A percentile compares a stretch with the other conserved stretches of the same genome.
These are phyloP conservation scores for Acanthamoeba lenticulata DNA, from an alignment of 208 protist species.

Conservation along the genomic window DNA sequence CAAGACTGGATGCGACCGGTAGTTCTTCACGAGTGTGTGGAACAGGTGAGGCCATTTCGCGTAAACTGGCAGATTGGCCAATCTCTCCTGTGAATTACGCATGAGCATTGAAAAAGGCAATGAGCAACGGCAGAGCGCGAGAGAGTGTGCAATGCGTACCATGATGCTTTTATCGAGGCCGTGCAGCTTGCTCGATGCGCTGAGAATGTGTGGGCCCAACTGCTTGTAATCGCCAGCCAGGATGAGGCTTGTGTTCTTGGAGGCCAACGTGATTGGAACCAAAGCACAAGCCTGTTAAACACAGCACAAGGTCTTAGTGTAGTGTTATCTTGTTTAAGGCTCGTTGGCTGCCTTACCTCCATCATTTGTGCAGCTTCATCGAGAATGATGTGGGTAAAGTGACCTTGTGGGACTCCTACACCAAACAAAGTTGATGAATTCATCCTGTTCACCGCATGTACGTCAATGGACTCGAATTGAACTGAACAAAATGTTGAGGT, in stretches of 20 bases:
- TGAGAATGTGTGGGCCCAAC: neutral
- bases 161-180: neutral
- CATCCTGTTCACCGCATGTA: neutral
- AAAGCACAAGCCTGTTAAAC: neutral
- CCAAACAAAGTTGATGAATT: neutral
- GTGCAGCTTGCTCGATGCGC: neutral
- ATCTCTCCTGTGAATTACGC: neutral
- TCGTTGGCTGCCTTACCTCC: neutral
- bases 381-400: neutral
- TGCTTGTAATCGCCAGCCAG: neutral
- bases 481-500: neutral
- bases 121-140: neutral
- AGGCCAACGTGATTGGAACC: neutral
- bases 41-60: neutral
- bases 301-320: too few species aligned
- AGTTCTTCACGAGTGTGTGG: neutral
- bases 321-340: neutral
- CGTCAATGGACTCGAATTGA: neutral
- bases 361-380: constrained; percentile 22
- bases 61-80: neutral
- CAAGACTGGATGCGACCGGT: neutral
- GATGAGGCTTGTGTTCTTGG: neutral
- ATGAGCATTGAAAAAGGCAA: neutral
- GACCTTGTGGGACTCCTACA: neutral
- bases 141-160: neutral